A percentile compares a stretch with the other conserved stretches of the same genome.
These are phyloP conservation scores for Scheffersomyces parashehatae DNA, from an alignment of 1,139 yeast species.

Conservation along the genomic window DNA sequence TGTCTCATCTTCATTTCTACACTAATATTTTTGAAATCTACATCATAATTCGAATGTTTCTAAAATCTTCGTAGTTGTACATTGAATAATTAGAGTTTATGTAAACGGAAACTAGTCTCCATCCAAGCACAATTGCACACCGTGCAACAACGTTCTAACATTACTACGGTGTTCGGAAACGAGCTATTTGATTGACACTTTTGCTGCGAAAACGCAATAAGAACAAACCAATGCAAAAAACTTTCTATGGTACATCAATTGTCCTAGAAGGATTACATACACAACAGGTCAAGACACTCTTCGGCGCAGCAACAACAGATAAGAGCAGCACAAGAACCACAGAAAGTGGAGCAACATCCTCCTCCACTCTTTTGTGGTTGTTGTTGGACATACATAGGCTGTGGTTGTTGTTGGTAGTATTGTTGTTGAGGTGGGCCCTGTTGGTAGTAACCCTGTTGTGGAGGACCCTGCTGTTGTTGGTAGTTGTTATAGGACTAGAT, in stretches of 20 bases:
- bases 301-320: constrained; percentile 50
- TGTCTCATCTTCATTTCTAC: too few relatives aligned
- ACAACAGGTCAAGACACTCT: constrained; percentile 25
- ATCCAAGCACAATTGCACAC: too few relatives aligned
- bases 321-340: constrained; percentile 46
- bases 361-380: constrained; percentile 32
- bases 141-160: too few relatives aligned
- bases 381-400: constrained; percentile 45
- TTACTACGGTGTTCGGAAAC: too few relatives aligned
- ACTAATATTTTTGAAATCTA: too few relatives aligned
- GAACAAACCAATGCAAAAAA: not conserved
- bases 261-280: constrained; percentile 2
- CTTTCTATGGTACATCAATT: constrained; percentile 1
- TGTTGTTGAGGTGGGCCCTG: constrained; percentile 35
- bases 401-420: constrained; percentile 33
- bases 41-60: too few relatives aligned
- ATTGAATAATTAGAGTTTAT: too few relatives aligned
- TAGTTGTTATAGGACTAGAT: not conserved
- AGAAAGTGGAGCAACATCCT: constrained; percentile 40
- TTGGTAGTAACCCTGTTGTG: constrained; percentile 32
- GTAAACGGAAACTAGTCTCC: too few relatives aligned
- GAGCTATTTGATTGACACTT: not conserved
- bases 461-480: constrained; percentile 16
- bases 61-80: too few relatives aligned
- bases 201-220: not conserved